These are phyloP conservation scores for Pseudophaeomoniella oleicola DNA, from an alignment of 2,329 filamentous ascomycete species.

Conservation along the genomic window DNA sequence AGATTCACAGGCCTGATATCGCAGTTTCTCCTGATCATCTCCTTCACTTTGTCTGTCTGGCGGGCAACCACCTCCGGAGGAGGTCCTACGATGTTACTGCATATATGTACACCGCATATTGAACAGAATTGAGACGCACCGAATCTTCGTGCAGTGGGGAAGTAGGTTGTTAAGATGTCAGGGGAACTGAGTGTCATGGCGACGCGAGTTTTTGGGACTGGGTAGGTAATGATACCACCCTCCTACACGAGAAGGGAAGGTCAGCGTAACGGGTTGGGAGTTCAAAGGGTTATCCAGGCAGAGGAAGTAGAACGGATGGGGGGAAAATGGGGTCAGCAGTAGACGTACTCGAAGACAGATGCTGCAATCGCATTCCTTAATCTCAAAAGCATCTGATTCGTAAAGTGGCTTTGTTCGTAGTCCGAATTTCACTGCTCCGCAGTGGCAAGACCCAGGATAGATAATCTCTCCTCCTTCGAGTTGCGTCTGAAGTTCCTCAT, in stretches of 20 bases:
- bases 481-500: neutral
- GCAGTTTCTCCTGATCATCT: neutral
- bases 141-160: neutral
- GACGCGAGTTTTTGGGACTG: neutral
- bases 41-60: neutral
- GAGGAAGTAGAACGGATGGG: neutral
- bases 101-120: neutral
- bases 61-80: neutral
- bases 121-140: neutral
- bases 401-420: neutral
- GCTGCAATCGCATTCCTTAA: neutral
- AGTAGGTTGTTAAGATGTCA: neutral
- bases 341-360: neutral
- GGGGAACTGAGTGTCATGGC: neutral
- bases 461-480: neutral
- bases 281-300: no score
- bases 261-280: no score
- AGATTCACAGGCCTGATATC: neutral
- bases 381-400: neutral
- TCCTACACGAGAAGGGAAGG: no score
- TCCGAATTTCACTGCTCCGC: neutral
- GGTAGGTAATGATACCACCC: neutral
- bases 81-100: neutral
- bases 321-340: neutral
- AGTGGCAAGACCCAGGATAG: neutral